These are phyloP conservation scores for Colletotrichum spaethianum DNA, from an alignment of 2,329 filamentous ascomycete species.

Conservation along the genomic window DNA sequence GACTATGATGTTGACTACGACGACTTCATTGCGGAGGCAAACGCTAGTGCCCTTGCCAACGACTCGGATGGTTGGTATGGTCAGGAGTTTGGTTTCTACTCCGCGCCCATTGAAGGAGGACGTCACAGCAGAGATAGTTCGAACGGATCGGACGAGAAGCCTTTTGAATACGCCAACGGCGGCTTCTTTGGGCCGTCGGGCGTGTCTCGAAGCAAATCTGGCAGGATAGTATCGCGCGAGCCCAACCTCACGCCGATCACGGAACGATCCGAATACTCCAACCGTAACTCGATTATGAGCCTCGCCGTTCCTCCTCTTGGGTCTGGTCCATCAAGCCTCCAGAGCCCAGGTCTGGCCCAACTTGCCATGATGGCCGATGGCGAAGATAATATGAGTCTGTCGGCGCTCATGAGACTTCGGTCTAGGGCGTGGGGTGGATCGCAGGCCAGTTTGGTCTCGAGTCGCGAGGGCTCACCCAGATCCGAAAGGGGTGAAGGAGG, in stretches of 20 bases:
- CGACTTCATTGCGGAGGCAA: conserved; percentile 93
- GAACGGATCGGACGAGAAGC: conserved; percentile 48
- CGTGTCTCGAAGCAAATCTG: conserved; percentile 79
- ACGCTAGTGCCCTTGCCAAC: conserved; percentile 91
- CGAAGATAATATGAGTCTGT: conserved; percentile 79
- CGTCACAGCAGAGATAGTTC: conserved; percentile 62
- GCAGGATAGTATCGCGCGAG: conserved; percentile 81
- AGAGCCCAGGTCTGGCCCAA: conserved; percentile 83
- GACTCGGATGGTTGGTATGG: conserved; percentile 97
- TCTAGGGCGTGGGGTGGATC: conserved; percentile 86
- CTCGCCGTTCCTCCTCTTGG: conserved; percentile 68
- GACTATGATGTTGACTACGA: conserved; percentile 85
- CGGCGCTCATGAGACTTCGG: conserved; percentile 79
- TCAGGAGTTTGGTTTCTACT: conserved; percentile 97
- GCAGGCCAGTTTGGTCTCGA: conserved; percentile 77
- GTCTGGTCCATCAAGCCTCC: conserved; percentile 65
- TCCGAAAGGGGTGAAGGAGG: conserved; percentile 65
- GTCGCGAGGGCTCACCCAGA: conserved; percentile 65
- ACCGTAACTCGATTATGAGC: conserved; percentile 90
- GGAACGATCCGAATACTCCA: conserved; percentile 95
- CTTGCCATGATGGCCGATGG: conserved; percentile 75
- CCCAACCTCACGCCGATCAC: conserved; percentile 97
- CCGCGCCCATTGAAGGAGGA: conserved; percentile 64
- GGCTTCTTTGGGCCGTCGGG: conserved; percentile 90
- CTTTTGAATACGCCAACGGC: conserved; percentile 79